Percentiles rank a stretch among this genome's conserved stretches.
Evolutionary conservation across 139 green algal genomes (phyloP).

Genomic region (Microglena sp.): DNA sequence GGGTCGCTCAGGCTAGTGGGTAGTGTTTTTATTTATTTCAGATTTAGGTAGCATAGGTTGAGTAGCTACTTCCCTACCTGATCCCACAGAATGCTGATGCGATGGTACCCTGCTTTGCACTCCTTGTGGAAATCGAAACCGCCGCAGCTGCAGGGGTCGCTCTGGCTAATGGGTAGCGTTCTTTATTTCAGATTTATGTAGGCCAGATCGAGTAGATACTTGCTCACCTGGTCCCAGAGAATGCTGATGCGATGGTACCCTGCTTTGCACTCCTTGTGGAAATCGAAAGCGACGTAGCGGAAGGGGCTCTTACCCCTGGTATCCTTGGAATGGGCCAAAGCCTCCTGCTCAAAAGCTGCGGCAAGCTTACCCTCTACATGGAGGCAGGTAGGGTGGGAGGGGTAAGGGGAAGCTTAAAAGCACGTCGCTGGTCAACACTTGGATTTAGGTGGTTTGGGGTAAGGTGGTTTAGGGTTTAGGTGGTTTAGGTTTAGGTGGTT

Average conservation of each 20-base stretch:
- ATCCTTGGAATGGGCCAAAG: slow-evolving; percentile 2
- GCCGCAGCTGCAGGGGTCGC: background rate
- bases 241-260: slow-evolving; percentile 52
- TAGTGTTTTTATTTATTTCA: background rate
- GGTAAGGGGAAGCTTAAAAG: too few relatives aligned
- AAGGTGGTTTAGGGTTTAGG: too few relatives aligned
- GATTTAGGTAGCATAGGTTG: too few relatives aligned
- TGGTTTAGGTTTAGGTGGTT: too few relatives aligned
- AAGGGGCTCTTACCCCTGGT: background rate
- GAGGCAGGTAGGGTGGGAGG: too few relatives aligned
- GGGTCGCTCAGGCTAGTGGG: background rate
- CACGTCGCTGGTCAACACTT: too few relatives aligned
- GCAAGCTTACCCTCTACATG: slow-evolving; percentile 60
- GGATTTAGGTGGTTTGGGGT: too few relatives aligned
- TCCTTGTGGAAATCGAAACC: slow-evolving; percentile 7
- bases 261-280: slow-evolving; percentile 80
- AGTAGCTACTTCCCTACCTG: background rate
- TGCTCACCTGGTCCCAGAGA: slow-evolving; percentile 51
- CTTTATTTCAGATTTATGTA: too few relatives aligned
- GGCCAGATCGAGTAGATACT: too few relatives aligned
- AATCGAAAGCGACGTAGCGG: slow-evolving; percentile 72
- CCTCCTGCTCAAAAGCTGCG: slow-evolving; percentile 38
- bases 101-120: background rate
- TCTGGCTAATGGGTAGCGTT: background rate
- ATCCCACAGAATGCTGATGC: background rate